These are phyloP conservation scores for Paecilomyces variotii DNA, from an alignment of 2,329 filamentous ascomycete genomes.

Conservation along the genomic window DNA sequence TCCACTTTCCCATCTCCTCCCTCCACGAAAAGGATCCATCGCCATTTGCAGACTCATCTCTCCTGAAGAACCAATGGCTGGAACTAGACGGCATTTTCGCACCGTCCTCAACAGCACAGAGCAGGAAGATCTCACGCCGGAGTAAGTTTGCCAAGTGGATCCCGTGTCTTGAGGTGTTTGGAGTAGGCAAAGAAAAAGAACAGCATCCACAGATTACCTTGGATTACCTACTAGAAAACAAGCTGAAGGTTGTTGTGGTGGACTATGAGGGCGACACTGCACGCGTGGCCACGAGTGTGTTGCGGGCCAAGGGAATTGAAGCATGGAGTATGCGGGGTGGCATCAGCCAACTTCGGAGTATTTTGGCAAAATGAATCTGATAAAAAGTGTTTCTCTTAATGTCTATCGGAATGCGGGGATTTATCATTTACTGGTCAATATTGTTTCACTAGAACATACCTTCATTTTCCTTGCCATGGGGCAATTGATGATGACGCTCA, in stretches of 20 bases:
- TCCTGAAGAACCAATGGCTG: conserved; percentile 42
- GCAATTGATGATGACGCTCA: background rate
- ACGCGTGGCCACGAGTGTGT: conserved; percentile 46
- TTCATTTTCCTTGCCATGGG: background rate
- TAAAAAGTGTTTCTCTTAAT: background rate
- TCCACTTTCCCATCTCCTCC: conserved; percentile 20
- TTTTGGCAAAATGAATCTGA: background rate
- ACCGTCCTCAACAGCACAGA: conserved; percentile 9
- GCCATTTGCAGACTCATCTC: conserved; percentile 40
- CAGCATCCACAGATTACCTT: conserved; percentile 7
- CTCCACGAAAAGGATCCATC: background rate
- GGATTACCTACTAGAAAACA: conserved; percentile 11
- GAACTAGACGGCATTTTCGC: conserved; percentile 39
- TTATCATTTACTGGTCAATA: background rate
- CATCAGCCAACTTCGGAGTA: background rate
- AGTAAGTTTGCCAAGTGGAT: background rate
- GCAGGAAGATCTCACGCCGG: background rate
- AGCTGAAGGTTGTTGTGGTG: conserved; percentile 37
- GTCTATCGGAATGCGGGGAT: background rate
- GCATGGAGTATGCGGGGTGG: conserved; percentile 43
- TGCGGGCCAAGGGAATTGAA: conserved; percentile 43
- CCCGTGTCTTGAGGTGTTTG: background rate
- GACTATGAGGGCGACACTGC: conserved; percentile 51
- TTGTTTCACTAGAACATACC: background rate
- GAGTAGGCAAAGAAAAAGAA: background rate